Evolutionary conservation across 352 stramenopile genomes (phyloP), one percentile per base, ranked within the genome.

Genomic region (Globisporangium rhizosaccharum): DNA sequence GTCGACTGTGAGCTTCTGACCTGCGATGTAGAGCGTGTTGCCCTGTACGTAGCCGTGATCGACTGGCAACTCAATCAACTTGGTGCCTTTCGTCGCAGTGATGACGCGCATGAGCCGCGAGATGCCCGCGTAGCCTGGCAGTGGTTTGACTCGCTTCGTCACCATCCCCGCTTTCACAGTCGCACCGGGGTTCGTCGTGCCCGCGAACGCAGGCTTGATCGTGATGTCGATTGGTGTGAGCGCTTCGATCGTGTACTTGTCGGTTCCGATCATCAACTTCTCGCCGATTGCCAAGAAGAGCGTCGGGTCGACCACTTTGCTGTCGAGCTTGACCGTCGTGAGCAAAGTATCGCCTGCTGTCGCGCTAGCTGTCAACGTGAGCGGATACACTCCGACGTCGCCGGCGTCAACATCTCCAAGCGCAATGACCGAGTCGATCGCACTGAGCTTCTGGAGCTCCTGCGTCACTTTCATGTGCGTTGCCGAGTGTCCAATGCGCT

Each of bases 401-500:
- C 71, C 76, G 9, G 69, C 57, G 15, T 18, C 62, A 3, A 60
- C 51, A 11, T 81, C 70, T 0, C 79, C 79, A 9, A 93, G 59
- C 1, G 76, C 75, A 14, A 91, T 49, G 1, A 90, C 82, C 0
- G 81, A 88, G 48, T 91, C 70, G 4, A 91, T 57, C 18, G 62
- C 62, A 17, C 53, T 67, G 14, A 93, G 63, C 50, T 90, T 90
- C 39, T 91, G 71, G 0, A 93, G 67, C 56, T 88, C 84, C 42
- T 90, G 78, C 0, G 67, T 66, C 11, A 93, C 71, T 51, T 93
- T 93, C 56, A 70, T 73, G 42, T 91, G 79, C 0, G 81, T 93
- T 7, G 84, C 84, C 25, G 66, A 71, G 57, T 72, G 75, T 3
- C 62, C 76, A 25, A 93, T 90, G 14, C 62, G 44, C 44, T 89